Percentiles rank a stretch among this genome's conserved stretches.
Evolutionary conservation across 169 alveolate species (phyloP).

Genomic region (Cryptosporidium bovis): DNA sequence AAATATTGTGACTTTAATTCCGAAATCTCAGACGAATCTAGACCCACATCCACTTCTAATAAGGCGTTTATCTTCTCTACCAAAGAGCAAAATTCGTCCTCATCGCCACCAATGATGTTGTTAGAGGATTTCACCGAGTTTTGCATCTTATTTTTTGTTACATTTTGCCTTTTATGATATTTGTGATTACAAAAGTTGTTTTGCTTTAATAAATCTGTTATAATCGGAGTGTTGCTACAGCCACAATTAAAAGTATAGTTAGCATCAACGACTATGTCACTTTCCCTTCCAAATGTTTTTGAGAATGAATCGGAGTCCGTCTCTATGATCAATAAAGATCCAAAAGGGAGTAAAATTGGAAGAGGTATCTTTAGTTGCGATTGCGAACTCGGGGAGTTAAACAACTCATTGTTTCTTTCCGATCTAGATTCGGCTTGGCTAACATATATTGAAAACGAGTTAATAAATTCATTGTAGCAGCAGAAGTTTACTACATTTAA

Average conservation of each 20-base stretch:
- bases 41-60: background rate
- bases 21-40: conserved; percentile 35
- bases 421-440: too few relatives aligned
- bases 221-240: conserved; percentile 2
- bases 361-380: conserved; percentile 23
- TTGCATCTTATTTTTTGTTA: background rate
- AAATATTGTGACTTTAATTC: conserved; percentile 54
- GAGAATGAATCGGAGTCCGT: conserved; percentile 31
- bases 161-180: background rate
- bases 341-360: conserved; percentile 38
- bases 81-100: conserved; percentile 17
- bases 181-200: conserved; percentile 30
- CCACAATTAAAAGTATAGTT: background rate
- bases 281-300: conserved; percentile 20
- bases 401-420: background rate
- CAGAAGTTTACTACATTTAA: background rate
- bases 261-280: too few relatives aligned
- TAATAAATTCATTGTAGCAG: conserved; percentile 37
- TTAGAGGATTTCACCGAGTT: background rate
- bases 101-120: background rate
- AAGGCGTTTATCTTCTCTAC: conserved; percentile 13
- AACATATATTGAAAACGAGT: conserved; percentile 19
- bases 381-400: background rate
- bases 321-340: conserved; percentile 34
- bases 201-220: conserved; percentile 28